Evolutionary conservation across 2,329 filamentous ascomycete genomes (phyloP).

Genomic region (Pseudogymnoascus sp.): DNA sequence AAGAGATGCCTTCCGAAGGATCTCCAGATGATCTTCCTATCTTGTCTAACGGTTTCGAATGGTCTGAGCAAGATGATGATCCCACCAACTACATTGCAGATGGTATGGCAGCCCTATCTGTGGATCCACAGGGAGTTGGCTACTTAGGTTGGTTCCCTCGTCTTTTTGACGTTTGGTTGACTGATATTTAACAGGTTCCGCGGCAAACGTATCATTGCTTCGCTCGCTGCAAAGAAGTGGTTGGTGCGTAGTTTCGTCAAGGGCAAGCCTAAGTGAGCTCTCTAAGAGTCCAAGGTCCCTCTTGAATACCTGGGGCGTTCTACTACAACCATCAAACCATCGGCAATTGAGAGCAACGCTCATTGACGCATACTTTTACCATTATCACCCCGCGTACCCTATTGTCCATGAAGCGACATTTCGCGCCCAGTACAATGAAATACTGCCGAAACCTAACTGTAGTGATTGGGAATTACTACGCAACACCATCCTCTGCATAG

Average conservation of each 20-base stretch:
- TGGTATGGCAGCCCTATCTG: slow-evolving; percentile 17
- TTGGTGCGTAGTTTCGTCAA: not conserved
- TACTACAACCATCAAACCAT: not conserved
- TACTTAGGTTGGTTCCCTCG: slow-evolving; percentile 11
- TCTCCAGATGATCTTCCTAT: not conserved
- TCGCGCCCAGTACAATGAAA: slow-evolving; percentile 27
- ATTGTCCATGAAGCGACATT: slow-evolving; percentile 10
- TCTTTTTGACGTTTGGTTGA: not conserved
- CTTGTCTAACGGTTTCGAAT: not conserved
- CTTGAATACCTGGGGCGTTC: not conserved
- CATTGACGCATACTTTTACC: slow-evolving; percentile 9
- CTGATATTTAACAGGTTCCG: not conserved
- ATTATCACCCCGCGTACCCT: slow-evolving; percentile 2
- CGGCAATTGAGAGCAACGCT: not conserved
- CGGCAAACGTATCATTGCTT: not conserved
- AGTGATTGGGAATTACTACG: slow-evolving; percentile 30
- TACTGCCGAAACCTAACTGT: slow-evolving; percentile 24
- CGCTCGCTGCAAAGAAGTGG: not conserved
- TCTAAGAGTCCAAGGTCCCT: not conserved
- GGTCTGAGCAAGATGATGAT: not conserved
- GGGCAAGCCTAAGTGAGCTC: not conserved
- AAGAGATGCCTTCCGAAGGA: not conserved
- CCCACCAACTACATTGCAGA: slow-evolving; percentile 11
- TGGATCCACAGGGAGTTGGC: slow-evolving; percentile 13
- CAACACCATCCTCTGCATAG: slow-evolving; percentile 31